phyloP scores from a whole-genome alignment of 495 filamentous ascomycete genomes.

The Diplogelasinospora grovesii region DNA sequence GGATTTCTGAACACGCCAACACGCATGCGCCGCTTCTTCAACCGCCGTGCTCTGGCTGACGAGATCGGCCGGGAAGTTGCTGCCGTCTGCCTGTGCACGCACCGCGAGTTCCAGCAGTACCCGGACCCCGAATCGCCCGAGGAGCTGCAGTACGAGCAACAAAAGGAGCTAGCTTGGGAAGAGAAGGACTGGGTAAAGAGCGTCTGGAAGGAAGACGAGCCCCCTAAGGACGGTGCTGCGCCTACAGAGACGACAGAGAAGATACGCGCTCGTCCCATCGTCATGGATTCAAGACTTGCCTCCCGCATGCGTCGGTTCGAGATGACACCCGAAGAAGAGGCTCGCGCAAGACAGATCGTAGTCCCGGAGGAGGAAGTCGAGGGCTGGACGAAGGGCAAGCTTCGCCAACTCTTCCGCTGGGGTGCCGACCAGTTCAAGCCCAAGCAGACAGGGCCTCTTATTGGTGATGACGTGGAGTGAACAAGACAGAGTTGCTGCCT shows the following conservation, averaged over 20 bases:
- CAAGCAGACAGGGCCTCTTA: constrained; percentile 17
- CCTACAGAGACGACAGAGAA: constrained; percentile 41
- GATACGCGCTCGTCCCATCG: constrained; percentile 71
- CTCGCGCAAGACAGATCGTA: constrained; percentile 52
- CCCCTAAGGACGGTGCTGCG: constrained; percentile 58
- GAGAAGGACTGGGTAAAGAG: constrained; percentile 85
- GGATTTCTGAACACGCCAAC: constrained; percentile 89
- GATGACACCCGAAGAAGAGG: constrained; percentile 58
- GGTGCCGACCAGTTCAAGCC: constrained; percentile 22
- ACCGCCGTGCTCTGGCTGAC: constrained; percentile 77
- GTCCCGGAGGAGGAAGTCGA: constrained; percentile 61
- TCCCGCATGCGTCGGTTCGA: constrained; percentile 76
- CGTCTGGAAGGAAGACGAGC: constrained; percentile 57
- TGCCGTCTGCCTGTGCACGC: constrained; percentile 64
- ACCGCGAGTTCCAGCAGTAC: constrained; percentile 40
- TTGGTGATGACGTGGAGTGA: constrained; percentile 21
- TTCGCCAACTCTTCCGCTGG: constrained; percentile 40
- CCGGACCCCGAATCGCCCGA: constrained; percentile 12
- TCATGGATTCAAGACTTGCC: constrained; percentile 71
- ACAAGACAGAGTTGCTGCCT: too few species aligned
- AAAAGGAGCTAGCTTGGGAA: constrained; percentile 63
- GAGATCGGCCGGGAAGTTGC: constrained; percentile 84
- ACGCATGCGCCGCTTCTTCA: constrained; percentile 83
- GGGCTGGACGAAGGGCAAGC: constrained; percentile 50
- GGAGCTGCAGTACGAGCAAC: constrained; percentile 53